phyloP scores from a whole-genome alignment of 106 monocot genomes.

The Dendrobium huoshanense region DNA sequence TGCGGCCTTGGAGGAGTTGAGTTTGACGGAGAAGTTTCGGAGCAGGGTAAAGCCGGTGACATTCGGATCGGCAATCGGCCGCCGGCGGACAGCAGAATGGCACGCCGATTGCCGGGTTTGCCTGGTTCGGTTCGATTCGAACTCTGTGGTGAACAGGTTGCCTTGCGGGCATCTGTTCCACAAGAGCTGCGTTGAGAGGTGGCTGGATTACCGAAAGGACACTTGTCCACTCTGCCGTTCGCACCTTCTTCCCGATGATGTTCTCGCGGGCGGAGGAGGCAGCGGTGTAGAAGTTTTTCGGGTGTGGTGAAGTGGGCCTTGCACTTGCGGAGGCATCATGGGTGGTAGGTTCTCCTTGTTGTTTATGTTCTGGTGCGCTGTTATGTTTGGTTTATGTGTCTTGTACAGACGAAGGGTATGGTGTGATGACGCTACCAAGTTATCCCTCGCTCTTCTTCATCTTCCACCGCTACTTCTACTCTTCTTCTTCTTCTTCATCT shows the following conservation, averaged over 20 bases:
- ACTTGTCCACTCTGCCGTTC: slow-evolving; percentile 82
- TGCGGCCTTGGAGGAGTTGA: slow-evolving; percentile 11
- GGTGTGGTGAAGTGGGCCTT: background rate
- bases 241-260: slow-evolving; percentile 30
- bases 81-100: slow-evolving; percentile 3
- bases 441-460: slow-evolving; percentile 7
- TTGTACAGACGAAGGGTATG: background rate
- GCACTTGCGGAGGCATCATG: background rate
- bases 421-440: slow-evolving; percentile 5
- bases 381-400: background rate
- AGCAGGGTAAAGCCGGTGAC: slow-evolving; percentile 43
- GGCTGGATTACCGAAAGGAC: slow-evolving; percentile 71
- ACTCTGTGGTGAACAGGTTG: slow-evolving; percentile 72
- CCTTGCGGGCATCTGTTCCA: slow-evolving; percentile 83
- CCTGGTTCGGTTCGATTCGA: slow-evolving; percentile 52
- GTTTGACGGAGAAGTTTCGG: slow-evolving; percentile 54
- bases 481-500: background rate
- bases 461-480: background rate
- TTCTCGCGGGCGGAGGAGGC: background rate
- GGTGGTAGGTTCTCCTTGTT: background rate
- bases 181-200: slow-evolving; percentile 59
- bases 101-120: slow-evolving; percentile 71
- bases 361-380: background rate
- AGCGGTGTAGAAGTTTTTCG: background rate
- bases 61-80: slow-evolving; percentile 32